Conservation (phyloP, 306 rosid species). For the Fagus crenata region DNA sequence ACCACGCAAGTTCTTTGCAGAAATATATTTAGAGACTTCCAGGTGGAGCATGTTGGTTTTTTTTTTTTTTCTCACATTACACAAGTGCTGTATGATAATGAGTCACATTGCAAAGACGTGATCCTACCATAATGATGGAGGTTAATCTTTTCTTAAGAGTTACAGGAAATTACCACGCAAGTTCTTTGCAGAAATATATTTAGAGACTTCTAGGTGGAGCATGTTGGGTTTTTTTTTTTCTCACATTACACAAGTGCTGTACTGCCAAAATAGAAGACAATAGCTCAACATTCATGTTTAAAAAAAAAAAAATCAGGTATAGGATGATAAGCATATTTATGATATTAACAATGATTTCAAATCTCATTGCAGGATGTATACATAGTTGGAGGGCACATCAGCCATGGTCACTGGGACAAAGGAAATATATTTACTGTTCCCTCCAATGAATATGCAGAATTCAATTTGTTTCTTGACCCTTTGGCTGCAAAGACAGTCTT, state of each 20-base stretch:
- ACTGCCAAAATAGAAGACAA: slow-evolving; percentile 4
- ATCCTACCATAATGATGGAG: slow-evolving; percentile 3
- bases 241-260: background rate
- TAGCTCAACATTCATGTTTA: background rate
- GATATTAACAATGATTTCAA: slow-evolving; percentile 5
- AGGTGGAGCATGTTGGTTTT: background rate
- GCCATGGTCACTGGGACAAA: slow-evolving; percentile 40
- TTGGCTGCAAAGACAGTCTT: slow-evolving; percentile 71
- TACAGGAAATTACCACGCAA: too few species aligned
- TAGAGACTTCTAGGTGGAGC: background rate
- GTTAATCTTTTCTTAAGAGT: too few species aligned
- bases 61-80: too few species aligned
- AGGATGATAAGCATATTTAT: slow-evolving; percentile 4
- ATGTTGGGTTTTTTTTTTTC: slow-evolving; percentile 13
- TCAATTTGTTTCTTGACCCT: slow-evolving; percentile 89
- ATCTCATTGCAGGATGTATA: slow-evolving; percentile 61
- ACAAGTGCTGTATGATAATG: too few species aligned
- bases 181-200: too few species aligned
- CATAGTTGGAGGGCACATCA: slow-evolving; percentile 81
- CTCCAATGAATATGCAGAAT: slow-evolving; percentile 73
- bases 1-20: too few species aligned
- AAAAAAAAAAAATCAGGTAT: background rate
- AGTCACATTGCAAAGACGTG: too few species aligned
- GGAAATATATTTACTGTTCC: slow-evolving; percentile 78
- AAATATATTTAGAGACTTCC: background rate